Percentiles rank a stretch among this genome's conserved stretches.
phyloP scores from a whole-genome alignment of 441 rosid species.

The Lepidium campestre region DNA sequence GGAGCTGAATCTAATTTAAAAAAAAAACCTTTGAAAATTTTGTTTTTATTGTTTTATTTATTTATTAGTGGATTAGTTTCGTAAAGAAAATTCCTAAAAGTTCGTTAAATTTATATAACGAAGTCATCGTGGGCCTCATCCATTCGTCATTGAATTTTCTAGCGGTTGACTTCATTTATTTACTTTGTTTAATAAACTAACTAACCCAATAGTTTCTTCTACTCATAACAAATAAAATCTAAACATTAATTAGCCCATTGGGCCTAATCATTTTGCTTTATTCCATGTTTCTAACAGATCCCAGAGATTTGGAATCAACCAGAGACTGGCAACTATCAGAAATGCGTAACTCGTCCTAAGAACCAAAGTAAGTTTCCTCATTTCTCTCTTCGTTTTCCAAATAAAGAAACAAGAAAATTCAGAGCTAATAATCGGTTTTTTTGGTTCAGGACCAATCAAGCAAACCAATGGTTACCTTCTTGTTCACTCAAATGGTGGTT shows the following conservation, averaged over 20 bases:
- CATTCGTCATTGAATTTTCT: constrained; percentile 18
- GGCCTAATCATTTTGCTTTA: constrained; percentile 5
- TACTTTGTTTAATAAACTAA: neutral
- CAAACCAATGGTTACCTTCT: constrained; percentile 78
- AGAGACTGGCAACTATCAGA: constrained; percentile 43
- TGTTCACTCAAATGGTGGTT: constrained; percentile 91
- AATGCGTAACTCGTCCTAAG: constrained; percentile 60
- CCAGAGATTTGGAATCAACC: constrained; percentile 94
- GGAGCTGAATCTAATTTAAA: neutral
- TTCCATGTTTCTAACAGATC: constrained; percentile 32
- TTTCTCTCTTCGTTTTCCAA: neutral
- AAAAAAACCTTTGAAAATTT: too few relatives aligned
- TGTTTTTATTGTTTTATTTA: neutral
- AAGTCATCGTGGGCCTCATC: constrained; percentile 19
- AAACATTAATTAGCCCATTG: constrained; percentile 8
- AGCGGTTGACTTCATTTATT: constrained; percentile 19
- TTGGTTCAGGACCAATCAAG: constrained; percentile 10
- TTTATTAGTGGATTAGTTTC: constrained; percentile 10
- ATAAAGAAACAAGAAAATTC: neutral
- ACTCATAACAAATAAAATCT: neutral
- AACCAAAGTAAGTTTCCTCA: constrained; percentile 43
- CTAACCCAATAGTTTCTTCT: constrained; percentile 9
- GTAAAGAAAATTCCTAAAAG: neutral
- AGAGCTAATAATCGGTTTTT: neutral
- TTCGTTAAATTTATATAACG: neutral